Evolutionary conservation across 257 asterid genomes (phyloP).

Genomic region (Solanum chilense): DNA sequence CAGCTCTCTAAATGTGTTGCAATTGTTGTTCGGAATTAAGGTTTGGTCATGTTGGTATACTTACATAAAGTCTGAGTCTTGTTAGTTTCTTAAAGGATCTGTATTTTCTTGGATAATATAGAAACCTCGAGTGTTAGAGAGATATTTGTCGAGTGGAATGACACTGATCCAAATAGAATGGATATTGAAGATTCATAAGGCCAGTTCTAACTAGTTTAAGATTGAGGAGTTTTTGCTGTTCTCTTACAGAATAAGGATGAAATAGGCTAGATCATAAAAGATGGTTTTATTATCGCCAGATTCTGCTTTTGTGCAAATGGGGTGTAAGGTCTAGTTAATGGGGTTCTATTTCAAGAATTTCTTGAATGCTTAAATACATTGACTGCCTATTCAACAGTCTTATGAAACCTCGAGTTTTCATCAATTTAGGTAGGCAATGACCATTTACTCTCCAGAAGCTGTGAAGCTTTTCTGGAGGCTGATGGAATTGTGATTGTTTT

Average conservation of each 20-base stretch:
- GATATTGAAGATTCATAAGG: background rate
- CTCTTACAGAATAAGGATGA: background rate
- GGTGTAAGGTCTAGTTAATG: background rate
- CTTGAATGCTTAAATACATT: background rate
- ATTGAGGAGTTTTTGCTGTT: background rate
- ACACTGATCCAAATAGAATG: background rate
- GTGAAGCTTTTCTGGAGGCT: background rate
- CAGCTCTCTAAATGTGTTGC: background rate
- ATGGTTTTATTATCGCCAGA: background rate
- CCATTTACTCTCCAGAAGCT: background rate
- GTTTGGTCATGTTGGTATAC: background rate
- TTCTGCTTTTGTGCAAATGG: background rate
- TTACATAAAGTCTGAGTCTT: background rate
- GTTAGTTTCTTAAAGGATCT: background rate
- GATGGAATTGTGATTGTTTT: background rate
- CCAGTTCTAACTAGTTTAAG: background rate
- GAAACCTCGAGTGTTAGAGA: background rate
- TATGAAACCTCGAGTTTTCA: background rate
- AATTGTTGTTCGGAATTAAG: background rate
- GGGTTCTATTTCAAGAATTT: background rate
- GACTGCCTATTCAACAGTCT: background rate
- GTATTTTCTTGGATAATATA: background rate
- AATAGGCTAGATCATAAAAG: background rate
- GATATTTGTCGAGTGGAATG: background rate
- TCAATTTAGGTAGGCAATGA: background rate